Evolutionary conservation across 306 rosid species (phyloP).

Genomic region (Prosopis cineraria): DNA sequence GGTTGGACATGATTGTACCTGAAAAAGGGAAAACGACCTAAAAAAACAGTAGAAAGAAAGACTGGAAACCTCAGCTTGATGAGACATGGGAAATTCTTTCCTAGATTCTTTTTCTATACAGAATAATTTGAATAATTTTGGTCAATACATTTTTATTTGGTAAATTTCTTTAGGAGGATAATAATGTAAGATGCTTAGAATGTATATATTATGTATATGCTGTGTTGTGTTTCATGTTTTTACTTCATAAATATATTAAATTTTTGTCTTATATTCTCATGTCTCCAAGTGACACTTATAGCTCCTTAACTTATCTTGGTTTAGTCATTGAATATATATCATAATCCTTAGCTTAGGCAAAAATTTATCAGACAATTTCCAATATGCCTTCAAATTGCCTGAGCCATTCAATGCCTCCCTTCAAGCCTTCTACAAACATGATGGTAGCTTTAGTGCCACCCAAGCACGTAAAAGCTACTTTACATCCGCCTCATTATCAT

Average conservation of each 20-base stretch:
- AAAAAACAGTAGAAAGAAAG: not conserved
- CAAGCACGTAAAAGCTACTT: not conserved
- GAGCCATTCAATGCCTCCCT: not conserved
- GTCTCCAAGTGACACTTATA: not conserved
- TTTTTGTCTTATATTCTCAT: not conserved
- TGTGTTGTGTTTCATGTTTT: not conserved
- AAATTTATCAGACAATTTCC: not conserved
- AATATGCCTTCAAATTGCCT: not conserved
- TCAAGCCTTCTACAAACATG: not conserved
- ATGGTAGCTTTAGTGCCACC: not conserved
- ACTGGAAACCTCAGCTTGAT: not conserved
- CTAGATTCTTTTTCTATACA: not conserved
- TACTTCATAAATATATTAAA: not conserved
- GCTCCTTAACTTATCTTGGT: not conserved
- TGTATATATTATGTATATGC: not conserved
- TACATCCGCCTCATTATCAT: not conserved
- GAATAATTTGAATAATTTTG: not conserved
- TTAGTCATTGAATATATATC: not conserved
- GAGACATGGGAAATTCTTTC: not conserved
- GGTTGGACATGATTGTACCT: not conserved
- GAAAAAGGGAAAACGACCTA: not conserved
- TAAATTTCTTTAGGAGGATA: not conserved
- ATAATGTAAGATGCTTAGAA: not conserved
- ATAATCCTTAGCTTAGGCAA: not conserved
- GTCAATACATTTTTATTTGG: not conserved